phyloP scores from a whole-genome alignment of 2,329 filamentous ascomycete genomes.

The Penicillium digitatum region DNA sequence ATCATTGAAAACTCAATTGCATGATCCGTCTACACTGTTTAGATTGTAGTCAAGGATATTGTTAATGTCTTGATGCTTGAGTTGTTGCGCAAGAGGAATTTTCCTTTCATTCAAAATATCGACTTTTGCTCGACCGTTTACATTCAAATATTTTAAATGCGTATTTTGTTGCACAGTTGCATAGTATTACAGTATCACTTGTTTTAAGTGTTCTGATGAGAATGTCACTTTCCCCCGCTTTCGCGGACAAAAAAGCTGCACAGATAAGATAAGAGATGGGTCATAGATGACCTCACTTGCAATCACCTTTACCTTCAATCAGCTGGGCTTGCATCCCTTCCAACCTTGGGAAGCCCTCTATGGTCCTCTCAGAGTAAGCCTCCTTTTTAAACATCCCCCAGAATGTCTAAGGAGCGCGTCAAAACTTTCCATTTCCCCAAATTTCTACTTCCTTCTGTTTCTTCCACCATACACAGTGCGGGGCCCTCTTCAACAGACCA shows the following conservation, averaged over 20 bases:
- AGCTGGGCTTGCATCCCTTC: background rate
- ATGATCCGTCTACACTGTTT: background rate
- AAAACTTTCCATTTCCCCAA: slow-evolving; percentile 46
- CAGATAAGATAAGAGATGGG: slow-evolving; percentile 3
- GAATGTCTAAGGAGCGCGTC: slow-evolving; percentile 17
- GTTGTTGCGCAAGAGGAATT: background rate
- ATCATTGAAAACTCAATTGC: background rate
- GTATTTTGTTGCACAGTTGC: background rate
- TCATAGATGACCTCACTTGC: background rate
- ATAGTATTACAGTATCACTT: background rate
- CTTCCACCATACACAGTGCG: slow-evolving; percentile 29
- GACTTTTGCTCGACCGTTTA: background rate
- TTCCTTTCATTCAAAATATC: background rate
- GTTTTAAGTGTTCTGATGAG: background rate
- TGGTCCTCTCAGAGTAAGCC: background rate
- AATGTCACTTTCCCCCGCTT: background rate
- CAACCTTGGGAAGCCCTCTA: background rate
- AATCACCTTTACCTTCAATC: background rate
- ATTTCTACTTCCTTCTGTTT: slow-evolving; percentile 50
- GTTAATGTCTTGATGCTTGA: background rate
- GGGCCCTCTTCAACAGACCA: slow-evolving; percentile 10
- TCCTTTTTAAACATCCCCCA: too few species aligned
- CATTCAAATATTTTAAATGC: background rate
- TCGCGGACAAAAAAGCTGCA: background rate
- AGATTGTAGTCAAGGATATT: background rate